Evolutionary conservation across 1,284 basidiomycete species (phyloP), one percentile per base, ranked within the genome.

Genomic region (Hemileia vastatrix): DNA sequence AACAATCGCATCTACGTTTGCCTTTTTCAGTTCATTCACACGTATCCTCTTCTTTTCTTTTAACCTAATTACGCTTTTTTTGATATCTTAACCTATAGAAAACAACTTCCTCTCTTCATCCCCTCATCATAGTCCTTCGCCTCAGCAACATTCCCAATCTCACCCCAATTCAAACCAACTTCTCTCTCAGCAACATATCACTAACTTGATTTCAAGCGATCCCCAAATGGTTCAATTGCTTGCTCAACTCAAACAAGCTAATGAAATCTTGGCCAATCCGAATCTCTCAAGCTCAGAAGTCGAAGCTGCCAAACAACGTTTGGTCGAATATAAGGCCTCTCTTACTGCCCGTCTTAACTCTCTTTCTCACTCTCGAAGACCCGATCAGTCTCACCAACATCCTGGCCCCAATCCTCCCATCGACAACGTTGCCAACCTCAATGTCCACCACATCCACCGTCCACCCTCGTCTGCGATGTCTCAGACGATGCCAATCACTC

Each of bases 381-480:
- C n/a, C n/a, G n/a, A n/a, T n/a, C n/a, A 27, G 43, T 45, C 43
- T 33, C 44, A 40, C 21, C 50, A 5, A 32, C n/a, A 6, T 5
- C 50, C 8, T 6, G 21, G 3, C 8, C 40, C 15, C 54, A 57
- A 31, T 23, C 2, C 43, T 57, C 31, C 32, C 54, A 45, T 47
- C 23, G 49, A 48, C 59, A 54, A 18, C 31, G 44, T 36, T 27
- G 43, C 23, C 60, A 55, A 6, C 60, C 60, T 15, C 60, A 62
- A 44, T 53, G 55, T 55, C 60, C n/a, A n/a, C n/a, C n/a, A n/a
- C n/a, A n/a, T n/a, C n/a, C n/a, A n/a, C n/a, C n/a, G n/a, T n/a
- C n/a, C n/a, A n/a, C n/a, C n/a, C n/a, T n/a, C n/a, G n/a, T n/a
- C n/a, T n/a, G n/a, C n/a, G n/a, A n/a, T n/a, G n/a, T n/a, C n/a